Conservation (phyloP, 1,284 basidiomycete species). For the Mycena citricolor region DNA sequence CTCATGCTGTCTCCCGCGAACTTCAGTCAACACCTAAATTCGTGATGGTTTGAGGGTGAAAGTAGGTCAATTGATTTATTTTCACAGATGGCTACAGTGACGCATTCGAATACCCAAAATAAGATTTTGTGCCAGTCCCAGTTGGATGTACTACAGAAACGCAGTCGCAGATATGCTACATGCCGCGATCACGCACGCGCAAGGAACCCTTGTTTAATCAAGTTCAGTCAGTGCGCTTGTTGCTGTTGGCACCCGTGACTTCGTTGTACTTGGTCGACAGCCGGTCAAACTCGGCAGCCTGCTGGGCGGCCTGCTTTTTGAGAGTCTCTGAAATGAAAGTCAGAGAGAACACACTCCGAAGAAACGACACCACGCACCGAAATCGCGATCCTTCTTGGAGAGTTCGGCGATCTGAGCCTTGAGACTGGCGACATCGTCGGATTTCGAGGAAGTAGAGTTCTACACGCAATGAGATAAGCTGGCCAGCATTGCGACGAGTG, state of each 20-base stretch:
- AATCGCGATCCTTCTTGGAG: conserved; percentile 68
- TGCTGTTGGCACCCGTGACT: conserved; percentile 59
- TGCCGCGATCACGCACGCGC: no score
- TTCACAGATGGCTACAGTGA: no score
- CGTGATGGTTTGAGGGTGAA: no score
- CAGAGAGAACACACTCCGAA: not conserved
- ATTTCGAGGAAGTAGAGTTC: conserved; percentile 28
- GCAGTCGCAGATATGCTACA: no score
- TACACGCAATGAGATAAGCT: conserved; percentile 3
- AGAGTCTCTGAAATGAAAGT: conserved; percentile 55
- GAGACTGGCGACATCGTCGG: conserved; percentile 42
- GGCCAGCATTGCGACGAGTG: not conserved
- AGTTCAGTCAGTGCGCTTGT: no score
- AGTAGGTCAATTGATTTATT: no score
- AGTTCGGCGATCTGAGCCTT: conserved; percentile 64
- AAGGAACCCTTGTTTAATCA: no score
- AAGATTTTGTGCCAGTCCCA: no score
- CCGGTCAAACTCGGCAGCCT: conserved; percentile 77
- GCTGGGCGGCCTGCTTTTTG: conserved; percentile 80
- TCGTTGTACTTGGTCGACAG: conserved; percentile 78
- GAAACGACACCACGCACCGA: conserved; percentile 48
- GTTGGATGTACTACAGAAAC: no score
- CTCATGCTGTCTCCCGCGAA: no score
- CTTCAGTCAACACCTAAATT: no score
- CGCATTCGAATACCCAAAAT: no score